Conservation (phyloP, 768 basidiomycete species). For the Trametes maxima region DNA sequence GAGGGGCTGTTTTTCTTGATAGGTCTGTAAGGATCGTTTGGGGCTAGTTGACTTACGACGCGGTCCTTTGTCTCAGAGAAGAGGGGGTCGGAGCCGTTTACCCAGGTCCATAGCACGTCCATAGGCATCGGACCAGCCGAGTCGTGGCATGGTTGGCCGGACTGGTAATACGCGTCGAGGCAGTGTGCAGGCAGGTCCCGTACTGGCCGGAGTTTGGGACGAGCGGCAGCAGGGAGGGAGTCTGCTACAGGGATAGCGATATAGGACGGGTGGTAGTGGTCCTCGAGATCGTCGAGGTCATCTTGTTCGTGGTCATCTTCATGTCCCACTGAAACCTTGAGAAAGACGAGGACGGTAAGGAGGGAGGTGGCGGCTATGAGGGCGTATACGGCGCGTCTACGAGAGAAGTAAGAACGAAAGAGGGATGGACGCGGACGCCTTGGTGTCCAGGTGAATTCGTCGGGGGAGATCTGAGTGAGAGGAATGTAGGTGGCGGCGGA, state of each 20-base stretch:
- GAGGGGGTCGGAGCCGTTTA: constrained; percentile 35
- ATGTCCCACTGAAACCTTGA: constrained; percentile 13
- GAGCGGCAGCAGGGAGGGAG: constrained; percentile 3
- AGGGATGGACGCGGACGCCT: neutral
- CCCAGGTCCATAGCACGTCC: constrained; percentile 38
- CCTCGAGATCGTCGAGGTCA: constrained; percentile 14
- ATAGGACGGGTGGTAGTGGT: constrained; percentile 25
- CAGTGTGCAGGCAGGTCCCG: constrained; percentile 27
- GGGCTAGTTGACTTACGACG: constrained; percentile 10
- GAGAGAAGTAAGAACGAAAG: constrained; percentile 6
- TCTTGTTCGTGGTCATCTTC: constrained; percentile 17
- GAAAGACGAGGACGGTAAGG: constrained; percentile 21
- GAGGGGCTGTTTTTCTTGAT: constrained; percentile 21
- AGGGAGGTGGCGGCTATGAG: constrained; percentile 23
- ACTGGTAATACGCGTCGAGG: constrained; percentile 27
- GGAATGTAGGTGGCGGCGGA: constrained; percentile 25
- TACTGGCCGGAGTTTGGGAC: constrained; percentile 20
- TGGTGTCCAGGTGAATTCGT: constrained; percentile 10
- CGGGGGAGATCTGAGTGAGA: constrained; percentile 23
- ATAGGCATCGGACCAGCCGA: constrained; percentile 20
- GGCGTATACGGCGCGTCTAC: constrained; percentile 19
- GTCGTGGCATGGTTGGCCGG: constrained; percentile 24
- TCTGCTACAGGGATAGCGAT: constrained; percentile 26
- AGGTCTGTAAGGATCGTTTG: constrained; percentile 29
- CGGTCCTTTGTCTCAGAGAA: constrained; percentile 22